Evolutionary conservation across 768 basidiomycete species (phyloP).

Genomic region (Pleurotus platypus): DNA sequence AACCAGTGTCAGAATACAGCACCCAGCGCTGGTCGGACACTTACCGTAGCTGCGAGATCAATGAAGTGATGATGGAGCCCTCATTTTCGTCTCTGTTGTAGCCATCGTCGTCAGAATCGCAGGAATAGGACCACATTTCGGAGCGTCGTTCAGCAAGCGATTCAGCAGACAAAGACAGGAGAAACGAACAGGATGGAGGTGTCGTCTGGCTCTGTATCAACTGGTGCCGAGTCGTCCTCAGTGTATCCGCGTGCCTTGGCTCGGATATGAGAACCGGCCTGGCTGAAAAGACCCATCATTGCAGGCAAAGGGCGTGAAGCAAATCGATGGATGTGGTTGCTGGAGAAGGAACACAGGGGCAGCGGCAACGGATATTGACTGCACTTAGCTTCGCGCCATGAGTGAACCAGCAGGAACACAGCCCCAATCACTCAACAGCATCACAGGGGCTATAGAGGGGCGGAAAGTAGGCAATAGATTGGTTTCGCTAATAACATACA

Average conservation of each 20-base stretch:
- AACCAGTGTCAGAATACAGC: background rate
- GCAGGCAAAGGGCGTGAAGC: conserved; percentile 12
- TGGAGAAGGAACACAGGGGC: too few species aligned
- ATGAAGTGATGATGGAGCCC: conserved; percentile 81
- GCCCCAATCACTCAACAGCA: too few species aligned
- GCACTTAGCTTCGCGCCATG: too few species aligned
- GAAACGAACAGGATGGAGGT: conserved; percentile 79
- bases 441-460: too few species aligned
- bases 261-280: conserved; percentile 59
- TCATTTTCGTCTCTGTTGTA: conserved; percentile 82
- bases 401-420: too few species aligned
- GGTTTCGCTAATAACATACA: too few species aligned
- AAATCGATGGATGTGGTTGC: background rate
- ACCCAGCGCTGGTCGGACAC: conserved; percentile 13
- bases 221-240: conserved; percentile 65
- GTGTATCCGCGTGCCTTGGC: conserved; percentile 53
- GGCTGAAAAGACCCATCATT: conserved; percentile 82
- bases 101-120: conserved; percentile 28
- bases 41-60: conserved; percentile 88
- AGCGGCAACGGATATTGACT: too few species aligned
- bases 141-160: background rate
- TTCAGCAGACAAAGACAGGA: conserved; percentile 5
- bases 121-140: conserved; percentile 5
- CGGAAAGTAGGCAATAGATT: too few species aligned
- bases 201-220: conserved; percentile 86